Conservation (phyloP, 163 green algal species). For the Chloroidium sp. region DNA sequence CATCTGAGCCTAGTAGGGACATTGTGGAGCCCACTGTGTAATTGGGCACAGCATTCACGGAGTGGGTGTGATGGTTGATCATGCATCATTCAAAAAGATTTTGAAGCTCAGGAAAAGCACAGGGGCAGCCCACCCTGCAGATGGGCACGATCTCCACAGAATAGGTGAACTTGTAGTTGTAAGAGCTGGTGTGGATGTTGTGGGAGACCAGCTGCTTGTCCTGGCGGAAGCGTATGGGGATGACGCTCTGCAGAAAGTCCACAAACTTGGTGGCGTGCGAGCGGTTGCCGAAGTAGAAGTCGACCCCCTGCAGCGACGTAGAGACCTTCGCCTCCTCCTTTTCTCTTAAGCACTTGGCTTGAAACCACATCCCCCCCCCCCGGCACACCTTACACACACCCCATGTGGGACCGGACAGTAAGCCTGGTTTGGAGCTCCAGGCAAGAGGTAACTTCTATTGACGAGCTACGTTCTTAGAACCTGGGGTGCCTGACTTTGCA, state of each 20-base stretch:
- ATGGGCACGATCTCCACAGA: slow-evolving; percentile 89
- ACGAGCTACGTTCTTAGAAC: too few species aligned
- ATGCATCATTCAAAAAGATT: slow-evolving; percentile 10
- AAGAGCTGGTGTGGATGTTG: slow-evolving; percentile 84
- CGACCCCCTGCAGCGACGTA: slow-evolving; percentile 60
- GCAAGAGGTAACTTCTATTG: too few species aligned
- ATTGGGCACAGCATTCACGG: too few species aligned
- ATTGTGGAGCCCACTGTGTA: too few species aligned
- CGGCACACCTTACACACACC: too few species aligned
- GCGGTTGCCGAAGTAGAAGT: slow-evolving; percentile 92
- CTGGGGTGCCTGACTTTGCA: too few species aligned
- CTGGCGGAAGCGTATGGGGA: slow-evolving; percentile 60
- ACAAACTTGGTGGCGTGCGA: slow-evolving; percentile 87
- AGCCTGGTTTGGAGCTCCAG: too few species aligned
- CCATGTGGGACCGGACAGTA: too few species aligned
- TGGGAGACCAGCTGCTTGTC: slow-evolving; percentile 98
- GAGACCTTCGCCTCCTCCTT: not conserved
- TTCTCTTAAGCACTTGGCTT: too few species aligned
- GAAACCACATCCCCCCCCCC: too few species aligned
- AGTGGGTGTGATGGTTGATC: not conserved
- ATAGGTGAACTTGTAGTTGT: slow-evolving; percentile 99
- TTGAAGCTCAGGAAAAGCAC: not conserved
- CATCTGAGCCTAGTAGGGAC: too few species aligned
- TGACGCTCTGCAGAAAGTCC: slow-evolving; percentile 82
- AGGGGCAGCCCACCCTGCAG: slow-evolving; percentile 56